Conservation (phyloP, 345 rosid species). For the Microthlaspi erraticum region DNA sequence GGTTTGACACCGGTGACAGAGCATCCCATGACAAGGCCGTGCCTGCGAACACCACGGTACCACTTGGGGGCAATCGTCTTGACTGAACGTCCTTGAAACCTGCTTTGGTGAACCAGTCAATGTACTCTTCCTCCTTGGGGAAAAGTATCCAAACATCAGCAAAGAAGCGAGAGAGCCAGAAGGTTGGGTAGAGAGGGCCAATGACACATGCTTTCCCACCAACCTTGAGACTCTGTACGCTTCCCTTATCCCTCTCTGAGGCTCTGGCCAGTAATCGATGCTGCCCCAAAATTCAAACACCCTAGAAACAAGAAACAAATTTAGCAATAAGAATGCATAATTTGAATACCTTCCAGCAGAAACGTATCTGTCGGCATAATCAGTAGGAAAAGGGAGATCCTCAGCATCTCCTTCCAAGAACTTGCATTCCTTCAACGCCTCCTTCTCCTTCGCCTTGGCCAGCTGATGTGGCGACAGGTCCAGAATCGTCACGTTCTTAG, state of each 20-base stretch:
- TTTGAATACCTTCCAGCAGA: constrained; percentile 86
- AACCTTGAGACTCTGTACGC: constrained; percentile 94
- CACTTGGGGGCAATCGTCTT: constrained; percentile 98
- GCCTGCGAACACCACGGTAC: constrained; percentile 98
- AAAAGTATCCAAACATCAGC: constrained; percentile 99
- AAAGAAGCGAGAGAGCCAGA: constrained; percentile 96
- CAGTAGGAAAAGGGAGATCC: constrained; percentile 86
- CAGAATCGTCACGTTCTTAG: constrained; percentile 92
- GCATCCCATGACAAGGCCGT: constrained; percentile 98
- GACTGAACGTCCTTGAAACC: constrained; percentile 92
- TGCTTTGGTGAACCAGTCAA: constrained; percentile 92
- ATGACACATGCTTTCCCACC: constrained; percentile 94
- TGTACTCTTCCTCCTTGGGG: constrained; percentile 99
- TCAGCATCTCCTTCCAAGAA: constrained; percentile 96
- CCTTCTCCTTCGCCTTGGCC: constrained; percentile 92
- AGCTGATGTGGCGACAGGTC: constrained; percentile 99
- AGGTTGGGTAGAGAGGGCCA: constrained; percentile 96
- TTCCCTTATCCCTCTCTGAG: constrained; percentile 95
- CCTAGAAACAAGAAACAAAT: no score
- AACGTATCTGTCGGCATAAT: constrained; percentile 95
- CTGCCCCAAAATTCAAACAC: constrained; percentile 43
- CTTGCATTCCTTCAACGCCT: constrained; percentile 93
- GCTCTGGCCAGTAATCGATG: constrained; percentile 99
- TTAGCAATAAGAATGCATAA: neutral
- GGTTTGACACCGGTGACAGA: constrained; percentile 97